Evolutionary conservation across 768 basidiomycete species (phyloP), one percentile per base, ranked within the genome.

Genomic region (Sarcodon aspratus): DNA sequence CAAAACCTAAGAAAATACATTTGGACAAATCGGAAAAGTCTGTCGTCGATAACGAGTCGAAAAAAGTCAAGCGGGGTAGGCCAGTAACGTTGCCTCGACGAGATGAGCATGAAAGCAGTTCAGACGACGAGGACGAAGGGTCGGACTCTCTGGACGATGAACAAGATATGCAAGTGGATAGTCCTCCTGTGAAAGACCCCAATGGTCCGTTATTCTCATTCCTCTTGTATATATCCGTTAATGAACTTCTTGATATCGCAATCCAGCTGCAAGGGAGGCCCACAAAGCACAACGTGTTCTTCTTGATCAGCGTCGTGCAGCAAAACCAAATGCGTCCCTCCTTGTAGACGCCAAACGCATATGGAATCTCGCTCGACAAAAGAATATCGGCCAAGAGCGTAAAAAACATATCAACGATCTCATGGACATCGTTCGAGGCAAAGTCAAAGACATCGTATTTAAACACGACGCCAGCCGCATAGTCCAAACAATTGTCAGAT

Each of bases 391-490:
- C 13, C 27, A 15, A 8, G 40, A 42, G 11, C 40, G 40, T 27
- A 79, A 82, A 54, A 78, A 80, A 55, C 80, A 90, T 45, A 69
- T 95, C 50, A 69, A 73, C 43, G 75, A 79, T 27, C 73, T 97
- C 8, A 88, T 91, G 79, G 66, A 70, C 32, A 72, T 83, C 42
- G 79, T 92, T 17, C 78, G 84, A 17, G 91, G 90, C 5, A 80
- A 81, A 55, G 80, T 95, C 40, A 81, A 82, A 51, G 91, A 93
- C 33, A 80, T 95, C 35, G 83, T 87, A 1, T 76, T 89, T 60
- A 95, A 93, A 63, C 93, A 95, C 58, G 91, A 95, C 63, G 91
- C 90, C 7, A 91, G 89, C 58, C 77, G 83, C 54, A 90, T 90
- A 52, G 77, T 87, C 17, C 85, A 87, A 62, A 85, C 80, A 0